Base-by-base conservation (phyloP, 2,329 filamentous ascomycete species). In the Fusarium anthophilum region DNA sequence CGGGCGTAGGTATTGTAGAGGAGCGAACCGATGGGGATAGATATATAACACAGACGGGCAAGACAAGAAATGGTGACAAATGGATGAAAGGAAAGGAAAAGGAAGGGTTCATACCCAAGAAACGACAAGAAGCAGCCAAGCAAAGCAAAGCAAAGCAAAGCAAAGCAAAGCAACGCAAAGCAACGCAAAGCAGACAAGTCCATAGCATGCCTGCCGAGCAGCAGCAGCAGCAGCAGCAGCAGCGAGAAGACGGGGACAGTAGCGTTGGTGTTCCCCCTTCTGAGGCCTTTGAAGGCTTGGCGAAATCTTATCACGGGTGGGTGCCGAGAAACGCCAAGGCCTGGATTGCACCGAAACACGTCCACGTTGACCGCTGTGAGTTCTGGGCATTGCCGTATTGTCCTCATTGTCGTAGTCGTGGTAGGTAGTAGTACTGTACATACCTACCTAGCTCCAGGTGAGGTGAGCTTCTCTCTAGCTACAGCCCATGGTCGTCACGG, bases 271-370 rank as follows among this genome's bases (percentile, higher is more conserved):
- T 76, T 78, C 74, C 72, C 76, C 76, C 76, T 78, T 79, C 76
- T 72, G 76, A 79, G 73, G 76, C 67, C 76, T 79, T 79, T 79
- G 76, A 73, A 74, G 76, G 59, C 77, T 79, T 79, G 78, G 78
- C 78, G 76, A 79, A 79, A 79, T 79, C 77, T 78, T 79, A 78
- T 76, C 75, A 79, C 73, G 72, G 77, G 76, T 71, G 74, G 71
- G 73, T 76, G 78, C 77, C 78, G 77, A 79, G 78, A 79, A 77
- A 78, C 72, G 78, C 78, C 78, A 79, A 79, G 78, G 56, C 78
- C 66, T 71, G 68, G 47, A 73, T 72, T 66, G 74, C 76, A 70
- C 73, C 75, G 78, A 77, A 77, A 72, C 74, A 77, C 75, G 77
- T 72, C 78, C 75, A 78, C 76, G 77, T 75, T 72, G 78, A 72